Percentiles rank a stretch among this genome's conserved stretches.
These are phyloP conservation scores for Exophiala bonariae DNA, from an alignment of 2,329 filamentous ascomycete species.

Conservation along the genomic window DNA sequence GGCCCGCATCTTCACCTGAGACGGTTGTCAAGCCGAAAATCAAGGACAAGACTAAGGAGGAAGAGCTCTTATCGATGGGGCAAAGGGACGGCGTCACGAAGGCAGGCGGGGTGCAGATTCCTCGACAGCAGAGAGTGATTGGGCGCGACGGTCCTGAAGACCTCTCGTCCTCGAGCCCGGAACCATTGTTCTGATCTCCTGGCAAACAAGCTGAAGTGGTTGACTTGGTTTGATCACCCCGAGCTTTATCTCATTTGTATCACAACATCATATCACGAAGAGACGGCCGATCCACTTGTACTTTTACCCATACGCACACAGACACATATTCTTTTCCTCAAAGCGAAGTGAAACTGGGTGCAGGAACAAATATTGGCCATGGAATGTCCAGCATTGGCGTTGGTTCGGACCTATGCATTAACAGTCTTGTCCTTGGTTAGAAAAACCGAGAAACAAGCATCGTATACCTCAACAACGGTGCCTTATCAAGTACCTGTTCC, in stretches of 20 bases:
- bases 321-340: background rate
- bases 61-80: constrained; percentile 26
- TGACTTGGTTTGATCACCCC: too few species aligned
- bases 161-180: constrained; percentile 16
- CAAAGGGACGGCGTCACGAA: constrained; percentile 25
- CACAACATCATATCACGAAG: constrained; percentile 12
- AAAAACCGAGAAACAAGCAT: too few species aligned
- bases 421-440: background rate
- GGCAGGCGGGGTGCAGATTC: constrained; percentile 26
- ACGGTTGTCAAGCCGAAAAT: constrained; percentile 5
- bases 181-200: constrained; percentile 20
- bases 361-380: background rate
- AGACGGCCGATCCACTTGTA: constrained; percentile 11
- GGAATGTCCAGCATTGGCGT: too few species aligned
- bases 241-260: constrained; percentile 2
- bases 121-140: constrained; percentile 20
- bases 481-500: too few species aligned
- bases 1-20: constrained; percentile 1
- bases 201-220: background rate
- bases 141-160: constrained; percentile 15
- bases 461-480: too few species aligned
- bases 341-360: background rate
- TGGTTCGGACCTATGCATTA: background rate
- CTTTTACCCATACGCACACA: background rate
- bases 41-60: constrained; percentile 20